phyloP scores from a whole-genome alignment of 2,329 filamentous ascomycete species.

The Mycosphaerella arachidis region DNA sequence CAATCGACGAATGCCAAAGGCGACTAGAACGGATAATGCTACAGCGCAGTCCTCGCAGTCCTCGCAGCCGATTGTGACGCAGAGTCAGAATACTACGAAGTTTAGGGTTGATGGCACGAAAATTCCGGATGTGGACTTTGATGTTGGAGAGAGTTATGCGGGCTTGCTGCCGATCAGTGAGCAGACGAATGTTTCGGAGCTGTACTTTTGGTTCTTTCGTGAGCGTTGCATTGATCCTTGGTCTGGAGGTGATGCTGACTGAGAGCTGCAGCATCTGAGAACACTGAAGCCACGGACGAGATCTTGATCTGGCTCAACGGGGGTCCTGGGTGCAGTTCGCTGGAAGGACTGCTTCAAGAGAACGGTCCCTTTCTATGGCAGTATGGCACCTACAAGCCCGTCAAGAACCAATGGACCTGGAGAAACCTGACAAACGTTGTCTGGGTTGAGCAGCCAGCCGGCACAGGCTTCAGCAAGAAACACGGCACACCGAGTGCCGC shows the following conservation, averaged over 20 bases:
- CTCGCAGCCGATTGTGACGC: conserved; percentile 35
- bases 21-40: not conserved
- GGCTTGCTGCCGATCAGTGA: conserved; percentile 32
- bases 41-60: not conserved
- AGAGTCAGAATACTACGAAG: conserved; percentile 44
- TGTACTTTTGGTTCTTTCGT: conserved; percentile 52
- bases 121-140: conserved; percentile 34
- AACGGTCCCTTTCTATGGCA: conserved; percentile 46
- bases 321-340: conserved; percentile 43
- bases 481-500: conserved; percentile 34
- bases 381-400: conserved; percentile 40
- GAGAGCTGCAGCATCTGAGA: conserved; percentile 11
- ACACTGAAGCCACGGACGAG: conserved; percentile 41
- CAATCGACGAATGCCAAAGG: not conserved
- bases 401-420: conserved; percentile 47
- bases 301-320: conserved; percentile 38
- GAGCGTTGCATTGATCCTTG: not conserved
- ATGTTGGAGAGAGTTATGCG: conserved; percentile 34
- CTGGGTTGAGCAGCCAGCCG: conserved; percentile 44
- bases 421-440: conserved; percentile 49
- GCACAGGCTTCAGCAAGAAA: conserved; percentile 35
- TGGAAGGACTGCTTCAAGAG: conserved; percentile 48
- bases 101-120: conserved; percentile 29
- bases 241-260: not conserved
- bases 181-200: conserved; percentile 27